phyloP scores from a whole-genome alignment of 768 basidiomycete species.

The Lenzites betulinus region DNA sequence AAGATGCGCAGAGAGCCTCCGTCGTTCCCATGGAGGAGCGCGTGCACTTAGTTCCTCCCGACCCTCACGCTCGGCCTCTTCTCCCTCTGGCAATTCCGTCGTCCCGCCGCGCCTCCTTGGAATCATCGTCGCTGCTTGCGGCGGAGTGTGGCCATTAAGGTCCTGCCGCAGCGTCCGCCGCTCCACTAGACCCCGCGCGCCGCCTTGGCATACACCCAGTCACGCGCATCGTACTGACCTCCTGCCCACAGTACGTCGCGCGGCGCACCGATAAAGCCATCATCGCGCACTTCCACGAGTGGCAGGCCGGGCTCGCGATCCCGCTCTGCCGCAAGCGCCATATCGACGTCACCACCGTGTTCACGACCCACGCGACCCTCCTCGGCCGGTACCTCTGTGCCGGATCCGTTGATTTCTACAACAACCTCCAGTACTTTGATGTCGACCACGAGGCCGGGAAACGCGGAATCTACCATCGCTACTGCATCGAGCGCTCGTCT shows the following conservation, averaged over 20 bases:
- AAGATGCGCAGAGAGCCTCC: not conserved
- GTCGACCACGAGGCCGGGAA: slow-evolving; percentile 99
- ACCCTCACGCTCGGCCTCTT: not conserved
- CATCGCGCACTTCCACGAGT: slow-evolving; percentile 98
- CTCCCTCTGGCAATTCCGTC: not conserved
- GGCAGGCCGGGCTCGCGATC: slow-evolving; percentile 97
- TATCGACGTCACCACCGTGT: slow-evolving; percentile 97
- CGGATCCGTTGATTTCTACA: slow-evolving; percentile 98
- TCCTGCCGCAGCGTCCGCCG: too few species aligned
- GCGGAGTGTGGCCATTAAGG: not conserved
- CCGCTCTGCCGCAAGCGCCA: slow-evolving; percentile 94
- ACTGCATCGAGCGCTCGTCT: slow-evolving; percentile 95
- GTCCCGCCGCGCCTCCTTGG: slow-evolving; percentile 1
- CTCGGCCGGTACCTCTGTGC: slow-evolving; percentile 99
- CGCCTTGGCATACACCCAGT: not conserved
- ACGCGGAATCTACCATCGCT: slow-evolving; percentile 96
- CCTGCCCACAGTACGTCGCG: slow-evolving; percentile 64
- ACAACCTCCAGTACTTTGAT: slow-evolving; percentile 99
- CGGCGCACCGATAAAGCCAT: slow-evolving; percentile 84
- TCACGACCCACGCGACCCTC: slow-evolving; percentile 97
- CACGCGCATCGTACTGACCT: not conserved
- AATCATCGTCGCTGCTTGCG: slow-evolving; percentile 2
- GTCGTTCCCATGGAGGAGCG: not conserved
- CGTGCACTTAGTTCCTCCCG: slow-evolving; percentile 8
- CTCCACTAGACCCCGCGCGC: not conserved